phyloP scores from a whole-genome alignment of 2,329 filamentous ascomycete genomes.

The Thelonectria discophora region DNA sequence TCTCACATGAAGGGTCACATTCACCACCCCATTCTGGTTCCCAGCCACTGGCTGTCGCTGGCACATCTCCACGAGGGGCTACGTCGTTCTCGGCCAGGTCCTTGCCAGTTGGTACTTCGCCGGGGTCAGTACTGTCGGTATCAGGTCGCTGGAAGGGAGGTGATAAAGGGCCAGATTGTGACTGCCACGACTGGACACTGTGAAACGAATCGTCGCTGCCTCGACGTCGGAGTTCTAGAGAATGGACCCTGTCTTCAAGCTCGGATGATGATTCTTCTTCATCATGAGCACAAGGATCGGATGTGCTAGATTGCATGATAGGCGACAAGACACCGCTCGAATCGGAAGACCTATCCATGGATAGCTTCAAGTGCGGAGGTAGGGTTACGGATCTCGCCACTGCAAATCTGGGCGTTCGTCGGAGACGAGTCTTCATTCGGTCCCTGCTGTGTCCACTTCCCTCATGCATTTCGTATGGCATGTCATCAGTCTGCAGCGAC shows the following conservation, averaged over 20 bases:
- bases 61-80: conserved; percentile 12
- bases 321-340: conserved; percentile 38
- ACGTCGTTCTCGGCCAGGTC: conserved; percentile 9
- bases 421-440: conserved; percentile 44
- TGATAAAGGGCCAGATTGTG: conserved; percentile 51
- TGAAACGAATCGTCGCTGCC: conserved; percentile 61
- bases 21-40: conserved; percentile 38
- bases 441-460: conserved; percentile 42
- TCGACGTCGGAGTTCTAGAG: conserved; percentile 25
- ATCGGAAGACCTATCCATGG: conserved; percentile 31
- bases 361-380: conserved; percentile 43
- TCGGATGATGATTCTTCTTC: background rate
- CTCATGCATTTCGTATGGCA: conserved; percentile 43
- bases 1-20: conserved; percentile 41
- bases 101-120: conserved; percentile 4
- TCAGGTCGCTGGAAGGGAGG: conserved; percentile 53
- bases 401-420: conserved; percentile 44
- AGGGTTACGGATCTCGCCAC: conserved; percentile 42
- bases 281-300: background rate
- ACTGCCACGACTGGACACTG: conserved; percentile 62
- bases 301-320: conserved; percentile 13
- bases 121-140: conserved; percentile 45
- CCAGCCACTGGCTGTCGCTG: conserved; percentile 33
- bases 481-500: conserved; percentile 22
- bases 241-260: conserved; percentile 6